These are phyloP conservation scores for Blepharisma undulans DNA, from an alignment of 169 alveolate species.

Conservation along the genomic window DNA sequence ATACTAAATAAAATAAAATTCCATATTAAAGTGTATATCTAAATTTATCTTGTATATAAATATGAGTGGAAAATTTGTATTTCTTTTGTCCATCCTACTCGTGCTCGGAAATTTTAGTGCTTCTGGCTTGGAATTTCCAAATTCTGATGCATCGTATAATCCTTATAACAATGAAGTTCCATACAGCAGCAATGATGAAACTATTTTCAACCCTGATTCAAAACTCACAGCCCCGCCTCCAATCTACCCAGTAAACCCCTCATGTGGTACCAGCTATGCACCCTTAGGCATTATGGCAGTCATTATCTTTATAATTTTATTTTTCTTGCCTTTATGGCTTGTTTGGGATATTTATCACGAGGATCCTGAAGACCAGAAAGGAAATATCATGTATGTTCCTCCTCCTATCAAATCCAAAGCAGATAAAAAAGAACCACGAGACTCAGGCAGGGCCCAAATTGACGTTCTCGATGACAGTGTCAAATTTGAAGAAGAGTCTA, in stretches of 20 bases:
- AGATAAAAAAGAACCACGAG: not conserved
- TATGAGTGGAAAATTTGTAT: not conserved
- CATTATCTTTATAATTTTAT: not conserved
- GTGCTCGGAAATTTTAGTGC: not conserved
- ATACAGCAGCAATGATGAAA: not conserved
- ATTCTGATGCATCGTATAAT: too few relatives aligned
- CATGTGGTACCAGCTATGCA: not conserved
- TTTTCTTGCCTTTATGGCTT: not conserved
- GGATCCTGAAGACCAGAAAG: not conserved
- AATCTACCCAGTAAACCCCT: not conserved
- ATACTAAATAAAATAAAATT: too few relatives aligned
- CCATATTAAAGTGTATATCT: too few relatives aligned
- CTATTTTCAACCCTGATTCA: not conserved
- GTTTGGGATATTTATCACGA: not conserved
- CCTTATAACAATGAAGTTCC: not conserved
- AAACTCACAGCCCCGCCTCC: not conserved
- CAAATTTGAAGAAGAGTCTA: not conserved
- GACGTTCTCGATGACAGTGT: not conserved
- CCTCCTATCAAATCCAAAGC: not conserved
- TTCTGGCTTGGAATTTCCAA: not conserved
- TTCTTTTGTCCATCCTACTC: not conserved
- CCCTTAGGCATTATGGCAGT: not conserved
- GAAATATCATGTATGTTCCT: not conserved
- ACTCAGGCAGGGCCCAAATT: not conserved
- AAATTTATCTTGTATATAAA: too few relatives aligned